Evolutionary conservation across 2,329 filamentous ascomycete species (phyloP), one percentile per base, ranked within the genome.

Genomic region (Ascochyta rabiei): DNA sequence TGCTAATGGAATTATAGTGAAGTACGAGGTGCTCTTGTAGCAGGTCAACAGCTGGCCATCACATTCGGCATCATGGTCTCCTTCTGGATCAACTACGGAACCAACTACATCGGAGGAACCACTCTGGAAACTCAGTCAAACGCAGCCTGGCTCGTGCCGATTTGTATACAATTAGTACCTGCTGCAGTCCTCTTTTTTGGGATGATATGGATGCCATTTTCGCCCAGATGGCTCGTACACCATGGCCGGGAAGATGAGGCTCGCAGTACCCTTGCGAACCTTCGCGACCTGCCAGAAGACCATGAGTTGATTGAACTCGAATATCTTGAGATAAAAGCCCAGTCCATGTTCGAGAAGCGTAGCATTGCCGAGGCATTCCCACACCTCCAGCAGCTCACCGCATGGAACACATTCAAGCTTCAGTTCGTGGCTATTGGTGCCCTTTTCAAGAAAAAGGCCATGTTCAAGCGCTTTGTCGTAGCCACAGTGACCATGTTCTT

Each of bases 321-420:
- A 66, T 91, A 89, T 68, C 82, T 91, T n/a, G 90, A 93, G 70
- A 93, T 93, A 76, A 90, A 90, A 72, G 89, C 89, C 0, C 88
- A 91, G 71, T 87, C 86, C 0, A 73, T 89, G 16, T 95, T 93
- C 62, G 89, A 93, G 74, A 90, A 92, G 75, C 84, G 0, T 80
- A 88, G 9, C 82, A 84, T 81, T 76, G 15, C 78, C 0, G 86
- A 89, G 58, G 80, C 86, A 21, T 91, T 89, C 71, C 89, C 89
- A 0, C 79, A 87, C 30, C 77, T 89, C 13, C 77, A 80, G 2
- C 81, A 86, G 54, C 80, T 81, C 45, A 89, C 84, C 0, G 60
- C 75, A 79, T 1, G 83, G 81, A 83, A 60, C 87, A 89, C 70
- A 81, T 76, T n/a, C 49, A 75, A 76, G 53, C 65, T 76, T 42